Evolutionary conservation across 768 basidiomycete genomes (phyloP), one percentile per base, ranked within the genome.

Genomic region (Agaricus blazei): DNA sequence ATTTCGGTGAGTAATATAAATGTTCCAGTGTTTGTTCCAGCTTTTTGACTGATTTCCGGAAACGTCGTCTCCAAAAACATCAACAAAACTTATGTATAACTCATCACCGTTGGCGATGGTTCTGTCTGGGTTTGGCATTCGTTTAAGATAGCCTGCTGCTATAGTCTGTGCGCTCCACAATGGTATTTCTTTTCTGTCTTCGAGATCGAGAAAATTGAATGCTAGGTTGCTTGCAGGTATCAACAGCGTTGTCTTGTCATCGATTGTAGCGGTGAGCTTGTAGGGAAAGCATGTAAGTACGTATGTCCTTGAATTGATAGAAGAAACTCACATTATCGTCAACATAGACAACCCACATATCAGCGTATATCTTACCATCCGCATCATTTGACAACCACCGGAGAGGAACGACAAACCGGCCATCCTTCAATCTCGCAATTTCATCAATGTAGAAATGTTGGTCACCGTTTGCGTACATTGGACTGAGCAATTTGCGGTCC

Each of bases 1-100:
- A 50, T 70, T 73, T 12, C 63, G 55, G 41, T 75, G 69, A 1
- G 62, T 68, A 19, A 74, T 60, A 46, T 75, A 77, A 0, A 71
- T 66, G 48, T 75, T 77, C 62, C 64, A 69, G 50, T 79, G 77
- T 50, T 76, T 75, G 58, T 77, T 78, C 68, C 70, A 78, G 41
- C 69, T 70, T 57, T 78, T 78, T 3, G 69, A 72, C 9, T 64
- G 58, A 54, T 78, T 77, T 8, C 75, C 75, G 0, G 74, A 79
- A 0, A 76, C 70, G 60, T 78, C 73, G 51, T 79, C 75, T 1
- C 67, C 63, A 56, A 70, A 74, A 1, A 71, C 48, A 48, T 70
- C 66, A 43, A 72, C 61, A 24, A 66, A 67, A 29, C 64, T 68
- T 7, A 60, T 64, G 48, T 71, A 72, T 0, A 74, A 37, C 3